Evolutionary conservation across 257 asterid species (phyloP), one percentile per base, ranked within the genome.

Genomic region (Nicotiana tomentosiformis): DNA sequence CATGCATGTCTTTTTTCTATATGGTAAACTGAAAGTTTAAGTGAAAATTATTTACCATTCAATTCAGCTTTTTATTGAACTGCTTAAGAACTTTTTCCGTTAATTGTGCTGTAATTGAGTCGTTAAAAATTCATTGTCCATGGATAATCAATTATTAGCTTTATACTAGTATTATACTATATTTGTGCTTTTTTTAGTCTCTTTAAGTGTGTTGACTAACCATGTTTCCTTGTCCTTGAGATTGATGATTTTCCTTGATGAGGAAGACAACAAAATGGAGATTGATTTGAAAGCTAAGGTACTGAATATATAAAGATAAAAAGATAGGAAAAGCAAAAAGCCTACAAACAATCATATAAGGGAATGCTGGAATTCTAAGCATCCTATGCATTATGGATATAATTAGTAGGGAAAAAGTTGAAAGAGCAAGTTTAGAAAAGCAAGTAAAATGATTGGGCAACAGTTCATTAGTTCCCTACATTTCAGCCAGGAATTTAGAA

Each of bases 301-400:
- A 79, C 2, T 51, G 80, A 14, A 74, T 74, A 74, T 74, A 78
- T 64, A 79, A 61, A 57, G 17, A 33, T 60, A 23, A 70, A 70
- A 16, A 66, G 66, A 37, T 5, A 49, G 30, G 74, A 17, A n/a
- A 79, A 66, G 51, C 83, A 61, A 86, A 69, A 81, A 77, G 78
- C 80, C 84, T 76, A 57, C n/a, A 67, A 51, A 82, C 82, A 86
- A 82, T 90, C 87, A 88, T 86, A 69, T 26, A 68, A 66, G 33
- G 33, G 77, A 62, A 58, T 80, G 85, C 64, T 88, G 87, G 81
- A 87, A 86, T 90, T 81, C 64, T 30, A 88, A 85, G 96, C 91
- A 93, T 91, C 96, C 91, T 82, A 89, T 85, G 93, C 87, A 84
- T 80, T 76, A 68, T 74, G 56, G 67, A 67, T 32, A 46, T 26